These are phyloP conservation scores for Mortierella hygrophila DNA, from an alignment of 192 early-diverging fungal genomes.

Conservation along the genomic window DNA sequence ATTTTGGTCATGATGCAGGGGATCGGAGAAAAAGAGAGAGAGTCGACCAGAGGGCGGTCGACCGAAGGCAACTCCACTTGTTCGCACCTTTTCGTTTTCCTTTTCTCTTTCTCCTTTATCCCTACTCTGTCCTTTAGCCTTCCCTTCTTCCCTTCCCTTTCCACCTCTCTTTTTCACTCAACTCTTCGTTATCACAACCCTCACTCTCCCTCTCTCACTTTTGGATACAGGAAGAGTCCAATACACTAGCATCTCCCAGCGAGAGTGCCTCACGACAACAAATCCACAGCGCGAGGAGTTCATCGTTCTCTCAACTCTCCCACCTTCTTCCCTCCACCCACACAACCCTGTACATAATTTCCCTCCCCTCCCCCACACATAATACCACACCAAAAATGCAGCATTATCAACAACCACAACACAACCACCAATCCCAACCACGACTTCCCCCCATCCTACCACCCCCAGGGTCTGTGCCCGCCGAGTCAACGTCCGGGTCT, in stretches of 20 bases:
- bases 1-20: slow-evolving; percentile 22
- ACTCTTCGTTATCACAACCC: too few species aligned
- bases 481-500: slow-evolving; percentile 28
- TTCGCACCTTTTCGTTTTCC: not conserved
- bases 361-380: not conserved
- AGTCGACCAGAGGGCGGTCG: not conserved
- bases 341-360: not conserved
- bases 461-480: slow-evolving; percentile 44
- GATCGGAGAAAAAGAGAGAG: slow-evolving; percentile 4
- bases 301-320: not conserved
- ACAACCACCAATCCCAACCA: not conserved
- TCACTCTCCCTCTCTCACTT: not conserved
- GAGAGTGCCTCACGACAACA: not conserved
- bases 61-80: slow-evolving; percentile 6
- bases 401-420: not conserved
- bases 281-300: not conserved
- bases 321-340: not conserved
- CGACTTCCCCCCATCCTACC: slow-evolving; percentile 40
- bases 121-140: too few species aligned
- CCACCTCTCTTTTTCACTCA: too few species aligned
- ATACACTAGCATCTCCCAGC: not conserved
- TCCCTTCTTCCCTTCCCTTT: not conserved
- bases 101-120: not conserved
- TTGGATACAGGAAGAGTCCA: not conserved
- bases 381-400: not conserved